Evolutionary conservation across 805 yeast genomes (phyloP), one percentile per base, ranked within the genome.

Genomic region (Gaillardinia entomophila): DNA sequence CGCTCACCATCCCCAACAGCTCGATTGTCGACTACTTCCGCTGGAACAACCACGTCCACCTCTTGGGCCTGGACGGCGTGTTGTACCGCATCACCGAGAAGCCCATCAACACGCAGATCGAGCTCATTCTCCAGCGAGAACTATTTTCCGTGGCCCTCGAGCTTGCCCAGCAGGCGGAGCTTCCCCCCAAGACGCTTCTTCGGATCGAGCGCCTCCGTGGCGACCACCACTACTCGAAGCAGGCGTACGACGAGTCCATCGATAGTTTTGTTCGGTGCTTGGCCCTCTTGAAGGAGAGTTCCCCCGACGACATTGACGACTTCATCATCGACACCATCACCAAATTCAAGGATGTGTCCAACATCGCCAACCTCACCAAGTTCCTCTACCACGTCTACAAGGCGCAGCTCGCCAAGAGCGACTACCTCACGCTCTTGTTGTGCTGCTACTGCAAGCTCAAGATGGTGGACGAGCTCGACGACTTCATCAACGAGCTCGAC

Each of bases 371-470:
- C 37, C 58, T 89, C 45, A 71, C 86, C 0, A 62, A 64, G 26
- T 88, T 82, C 41, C 59, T 88, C 22, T 77, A 77, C 51, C 71
- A 71, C 10, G 62, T 88, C 41, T 65, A 82, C 33, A 68, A 68
- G 6, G 54, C 66, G 27, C 68, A 71, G 2, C 43, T 70, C 11
- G 79, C 95, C 0, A 73, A 75, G n/a, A 68, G 75, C 19, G 94
- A 88, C 49, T 97, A 90, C 53, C 71, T 87, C 4, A 88, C 96
- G 0, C 57, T 90, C 16, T 62, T 89, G 26, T 56, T 89, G 16
- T 82, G 90, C 38, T 78, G 90, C 31, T 79, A 82, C 47, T 84
- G 95, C 38, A 87, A 88, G 48, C 57, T 86, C 45, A 83, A 81
- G 38, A 71, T 71, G 38, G 68, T 66, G 3, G 72, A 68, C 1